Evolutionary conservation across 2,329 filamentous ascomycete genomes (phyloP), one percentile per base, ranked within the genome.

Genomic region (Cordyceps javanica): DNA sequence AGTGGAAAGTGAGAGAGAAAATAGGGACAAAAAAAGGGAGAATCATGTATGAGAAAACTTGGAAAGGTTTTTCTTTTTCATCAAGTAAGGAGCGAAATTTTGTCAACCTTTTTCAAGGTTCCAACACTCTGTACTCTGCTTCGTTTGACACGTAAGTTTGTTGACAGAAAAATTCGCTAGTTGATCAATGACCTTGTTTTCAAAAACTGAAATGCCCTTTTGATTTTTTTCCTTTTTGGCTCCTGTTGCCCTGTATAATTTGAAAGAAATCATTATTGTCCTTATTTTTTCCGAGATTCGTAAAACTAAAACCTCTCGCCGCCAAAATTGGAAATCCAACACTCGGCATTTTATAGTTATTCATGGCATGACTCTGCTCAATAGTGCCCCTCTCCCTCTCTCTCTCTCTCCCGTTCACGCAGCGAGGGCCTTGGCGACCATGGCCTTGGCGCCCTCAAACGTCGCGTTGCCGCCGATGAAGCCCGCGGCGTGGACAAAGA

Each of bases 401-500:
- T 2, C 7, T 9, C 19, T 41, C 2, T 1, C 30, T 3, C n/a
- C 26, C 3, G 5, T n/a, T 39, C 66, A 76, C 56, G 72, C 64
- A 38, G 74, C 82, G 61, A 90, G 75, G 2, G 89, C 88, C 78
- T 89, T 90, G 71, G 81, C 75, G 5, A 92, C 91, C 91, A 97
- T 96, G 59, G 86, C 84, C 70, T 90, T 82, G 26, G 86, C 92
- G 30, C 94, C 94, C 61, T 96, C 90, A 67, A 89, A 94, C 0
- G 89, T 95, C 79, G 89, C 88, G 74, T 97, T 95, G 2, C 94
- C 94, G 19, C 94, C 94, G 68, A 97, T 97, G 75, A 99, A 99
- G 28, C 94, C 94, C 55, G 88, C 87, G 3, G 92, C 92, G 70
- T 99, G 94, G 30, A 97, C 89, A 70, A 99, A 99, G 28, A 99